These are phyloP conservation scores for Apiotrichum mycotoxinovorans DNA, from an alignment of 1,284 basidiomycete genomes.

Conservation along the genomic window DNA sequence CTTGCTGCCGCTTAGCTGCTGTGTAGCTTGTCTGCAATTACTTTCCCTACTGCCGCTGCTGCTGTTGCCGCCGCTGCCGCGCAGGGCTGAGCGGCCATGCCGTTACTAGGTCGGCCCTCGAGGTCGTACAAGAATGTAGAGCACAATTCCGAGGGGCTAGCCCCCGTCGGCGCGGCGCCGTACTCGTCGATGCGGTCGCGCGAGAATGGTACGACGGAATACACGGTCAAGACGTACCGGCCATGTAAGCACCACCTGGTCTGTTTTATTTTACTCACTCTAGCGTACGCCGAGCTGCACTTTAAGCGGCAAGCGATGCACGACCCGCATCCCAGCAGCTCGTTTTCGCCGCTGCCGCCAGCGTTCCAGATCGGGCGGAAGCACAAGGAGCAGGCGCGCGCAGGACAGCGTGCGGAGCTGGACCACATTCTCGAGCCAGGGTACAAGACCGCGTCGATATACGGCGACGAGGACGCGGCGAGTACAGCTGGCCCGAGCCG, in stretches of 20 bases:
- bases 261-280: constrained; percentile 1
- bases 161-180: constrained; percentile 26
- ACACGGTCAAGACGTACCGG: constrained; percentile 43
- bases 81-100: constrained; percentile 4
- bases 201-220: constrained; percentile 12
- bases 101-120: constrained; percentile 33
- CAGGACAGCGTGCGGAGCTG: constrained; percentile 41
- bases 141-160: constrained; percentile 36
- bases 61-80: neutral
- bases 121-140: constrained; percentile 43
- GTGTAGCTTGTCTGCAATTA: too few relatives aligned
- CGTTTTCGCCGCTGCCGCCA: constrained; percentile 39
- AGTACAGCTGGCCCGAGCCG: constrained; percentile 35
- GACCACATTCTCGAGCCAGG: constrained; percentile 46
- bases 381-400: constrained; percentile 34
- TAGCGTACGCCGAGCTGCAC: constrained; percentile 35
- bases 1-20: neutral
- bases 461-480: constrained; percentile 23
- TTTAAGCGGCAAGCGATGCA: constrained; percentile 34
- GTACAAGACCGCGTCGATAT: constrained; percentile 29
- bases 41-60: too few relatives aligned
- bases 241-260: constrained; percentile 32
- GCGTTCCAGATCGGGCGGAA: constrained; percentile 37
- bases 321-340: constrained; percentile 37
- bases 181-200: constrained; percentile 11